These are phyloP conservation scores for Dactylorhiza incarnata DNA, from an alignment of 106 monocot species.

Conservation along the genomic window DNA sequence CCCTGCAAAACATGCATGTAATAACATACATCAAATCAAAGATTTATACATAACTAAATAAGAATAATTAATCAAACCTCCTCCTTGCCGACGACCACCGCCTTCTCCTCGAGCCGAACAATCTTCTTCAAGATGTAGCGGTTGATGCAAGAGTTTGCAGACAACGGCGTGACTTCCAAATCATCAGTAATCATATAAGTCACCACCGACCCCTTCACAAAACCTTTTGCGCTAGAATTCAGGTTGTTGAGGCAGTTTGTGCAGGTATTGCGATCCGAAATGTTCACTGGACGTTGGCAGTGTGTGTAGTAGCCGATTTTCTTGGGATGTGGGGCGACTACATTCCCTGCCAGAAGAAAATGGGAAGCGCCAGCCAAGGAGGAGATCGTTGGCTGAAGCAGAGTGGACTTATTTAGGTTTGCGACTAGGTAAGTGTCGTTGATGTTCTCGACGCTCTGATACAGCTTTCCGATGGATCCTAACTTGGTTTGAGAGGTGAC, in stretches of 20 bases:
- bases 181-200: constrained; percentile 42
- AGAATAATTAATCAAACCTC: background rate
- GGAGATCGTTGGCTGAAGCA: constrained; percentile 4
- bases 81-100: constrained; percentile 12
- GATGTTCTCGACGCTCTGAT: constrained; percentile 6
- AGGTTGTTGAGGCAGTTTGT: background rate
- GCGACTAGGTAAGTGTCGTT: constrained; percentile 10
- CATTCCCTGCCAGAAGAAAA: background rate
- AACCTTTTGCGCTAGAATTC: background rate
- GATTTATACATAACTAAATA: too few species aligned
- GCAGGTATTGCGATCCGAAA: too few species aligned
- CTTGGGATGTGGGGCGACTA: too few species aligned
- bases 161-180: constrained; percentile 25
- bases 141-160: constrained; percentile 16
- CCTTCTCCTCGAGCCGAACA: constrained; percentile 15
- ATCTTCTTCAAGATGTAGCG: constrained; percentile 20
- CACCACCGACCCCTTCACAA: constrained; percentile 16
- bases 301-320: too few species aligned
- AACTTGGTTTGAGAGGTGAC: background rate
- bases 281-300: too few species aligned
- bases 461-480: constrained; percentile 14
- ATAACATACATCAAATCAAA: background rate
- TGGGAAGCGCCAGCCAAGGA: background rate
- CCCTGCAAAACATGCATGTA: background rate
- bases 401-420: background rate